A percentile compares a stretch with the other conserved stretches of the same genome.
Evolutionary conservation across 2,329 filamentous ascomycete species (phyloP).

Genomic region (Talaromyces sp.): DNA sequence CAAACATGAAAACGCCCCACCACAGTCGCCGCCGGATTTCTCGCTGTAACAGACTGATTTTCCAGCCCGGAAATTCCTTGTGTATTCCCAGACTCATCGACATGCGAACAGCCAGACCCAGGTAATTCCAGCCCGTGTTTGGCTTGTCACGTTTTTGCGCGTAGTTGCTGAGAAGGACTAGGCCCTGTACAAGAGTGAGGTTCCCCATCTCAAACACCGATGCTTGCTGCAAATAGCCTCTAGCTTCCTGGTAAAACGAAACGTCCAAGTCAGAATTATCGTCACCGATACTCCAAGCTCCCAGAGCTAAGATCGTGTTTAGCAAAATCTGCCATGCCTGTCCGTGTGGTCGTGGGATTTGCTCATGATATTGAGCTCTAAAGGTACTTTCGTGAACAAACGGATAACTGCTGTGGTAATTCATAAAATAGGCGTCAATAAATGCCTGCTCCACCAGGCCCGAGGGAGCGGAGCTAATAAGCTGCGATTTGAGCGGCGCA

Average conservation of each 20-base stretch:
- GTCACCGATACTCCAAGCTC: constrained; percentile 40
- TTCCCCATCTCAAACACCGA: constrained; percentile 47
- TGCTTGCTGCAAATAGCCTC: constrained; percentile 42
- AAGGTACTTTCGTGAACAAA: constrained; percentile 47
- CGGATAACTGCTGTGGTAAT: constrained; percentile 46
- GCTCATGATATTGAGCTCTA: constrained; percentile 43
- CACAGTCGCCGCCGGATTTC: constrained; percentile 39
- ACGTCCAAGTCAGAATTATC: constrained; percentile 41
- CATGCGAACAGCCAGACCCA: constrained; percentile 47
- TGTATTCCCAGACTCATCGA: constrained; percentile 49
- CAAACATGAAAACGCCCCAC: constrained; percentile 44
- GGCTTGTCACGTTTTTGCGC: constrained; percentile 49
- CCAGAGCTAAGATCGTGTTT: constrained; percentile 43
- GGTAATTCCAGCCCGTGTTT: constrained; percentile 48
- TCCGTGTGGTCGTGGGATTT: constrained; percentile 39
- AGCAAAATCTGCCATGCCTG: constrained; percentile 43
- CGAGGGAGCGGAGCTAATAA: constrained; percentile 33
- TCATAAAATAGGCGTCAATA: constrained; percentile 44
- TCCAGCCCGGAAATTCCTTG: constrained; percentile 46
- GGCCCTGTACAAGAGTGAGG: constrained; percentile 44
- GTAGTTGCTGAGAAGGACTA: constrained; percentile 47
- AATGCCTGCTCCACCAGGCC: constrained; percentile 37
- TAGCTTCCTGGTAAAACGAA: constrained; percentile 45
- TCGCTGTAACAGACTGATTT: constrained; percentile 40
- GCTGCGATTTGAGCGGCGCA: constrained; percentile 34